Evolutionary conservation across 2,329 filamentous ascomycete species (phyloP).

Genomic region (Botrytis aclada): DNA sequence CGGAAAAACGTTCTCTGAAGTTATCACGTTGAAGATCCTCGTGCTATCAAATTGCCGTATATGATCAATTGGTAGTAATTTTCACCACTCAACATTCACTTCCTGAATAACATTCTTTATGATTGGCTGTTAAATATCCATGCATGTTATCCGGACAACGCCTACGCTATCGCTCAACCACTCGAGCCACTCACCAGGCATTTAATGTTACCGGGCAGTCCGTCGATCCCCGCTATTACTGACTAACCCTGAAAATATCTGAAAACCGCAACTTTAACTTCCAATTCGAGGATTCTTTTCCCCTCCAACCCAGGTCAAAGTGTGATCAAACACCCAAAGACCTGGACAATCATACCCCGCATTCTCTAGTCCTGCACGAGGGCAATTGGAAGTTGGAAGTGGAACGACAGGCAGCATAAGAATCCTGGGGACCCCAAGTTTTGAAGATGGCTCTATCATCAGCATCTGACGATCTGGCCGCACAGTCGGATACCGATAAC

Average conservation of each 20-base stretch:
- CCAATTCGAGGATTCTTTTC: constrained; percentile 20
- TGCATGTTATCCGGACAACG: neutral
- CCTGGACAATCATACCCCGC: constrained; percentile 17
- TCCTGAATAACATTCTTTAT: neutral
- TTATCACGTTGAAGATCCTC: constrained; percentile 6
- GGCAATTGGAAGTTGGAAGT: neutral
- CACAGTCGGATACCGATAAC: neutral
- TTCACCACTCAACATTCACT: neutral
- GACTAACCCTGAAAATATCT: constrained; percentile 20
- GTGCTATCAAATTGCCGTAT: neutral
- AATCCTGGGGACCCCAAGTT: constrained; percentile 17
- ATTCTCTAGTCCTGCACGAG: constrained; percentile 15
- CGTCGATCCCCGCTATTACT: constrained; percentile 17
- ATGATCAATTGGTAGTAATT: constrained; percentile 10
- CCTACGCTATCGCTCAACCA: constrained; percentile 8
- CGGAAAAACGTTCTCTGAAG: neutral
- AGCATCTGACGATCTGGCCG: constrained; percentile 10
- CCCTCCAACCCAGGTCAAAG: constrained; percentile 9
- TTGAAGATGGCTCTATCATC: constrained; percentile 13
- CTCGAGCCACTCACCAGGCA: neutral
- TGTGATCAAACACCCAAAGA: constrained; percentile 19
- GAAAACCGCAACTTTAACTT: constrained; percentile 11
- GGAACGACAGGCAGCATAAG: constrained; percentile 16
- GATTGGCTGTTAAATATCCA: neutral
- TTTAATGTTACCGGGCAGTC: constrained; percentile 14